Evolutionary conservation across 2,329 filamentous ascomycete genomes (phyloP).

Genomic region (Dothidotthia symphoricarpi): DNA sequence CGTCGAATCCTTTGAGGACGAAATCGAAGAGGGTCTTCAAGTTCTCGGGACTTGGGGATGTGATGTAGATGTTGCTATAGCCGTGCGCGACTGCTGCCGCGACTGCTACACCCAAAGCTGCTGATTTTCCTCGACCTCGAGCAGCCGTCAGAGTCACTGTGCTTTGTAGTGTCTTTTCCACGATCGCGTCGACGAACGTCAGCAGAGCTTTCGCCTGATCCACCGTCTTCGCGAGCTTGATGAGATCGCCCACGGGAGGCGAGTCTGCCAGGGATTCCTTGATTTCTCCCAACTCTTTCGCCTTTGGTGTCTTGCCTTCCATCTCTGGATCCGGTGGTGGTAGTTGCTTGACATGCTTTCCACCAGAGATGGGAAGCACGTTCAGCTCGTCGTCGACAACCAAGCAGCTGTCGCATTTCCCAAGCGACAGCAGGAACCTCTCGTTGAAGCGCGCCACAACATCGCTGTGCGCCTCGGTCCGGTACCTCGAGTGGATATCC

Average conservation of each 20-base stretch:
- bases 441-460: constrained; percentile 97
- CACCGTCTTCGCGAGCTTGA: constrained; percentile 82
- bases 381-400: constrained; percentile 98
- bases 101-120: constrained; percentile 88
- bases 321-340: constrained; percentile 73
- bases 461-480: constrained; percentile 93
- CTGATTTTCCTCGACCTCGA: constrained; percentile 94
- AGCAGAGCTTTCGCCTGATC: constrained; percentile 97
- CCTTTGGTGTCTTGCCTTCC: constrained; percentile 66
- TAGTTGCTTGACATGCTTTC: constrained; percentile 80
- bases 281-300: constrained; percentile 75
- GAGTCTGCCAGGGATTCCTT: constrained; percentile 85
- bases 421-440: constrained; percentile 89
- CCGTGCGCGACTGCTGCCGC: constrained; percentile 92
- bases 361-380: constrained; percentile 93
- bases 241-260: constrained; percentile 79
- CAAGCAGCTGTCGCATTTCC: constrained; percentile 90
- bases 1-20: constrained; percentile 96
- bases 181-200: constrained; percentile 93
- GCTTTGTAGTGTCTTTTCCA: constrained; percentile 90
- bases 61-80: constrained; percentile 99
- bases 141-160: constrained; percentile 92
- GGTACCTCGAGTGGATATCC: constrained; percentile 95
- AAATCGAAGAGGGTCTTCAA: constrained; percentile 98
- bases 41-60: constrained; percentile 95